Percentiles rank a stretch among this genome's conserved stretches.
phyloP scores from a whole-genome alignment of 805 yeast species.

The Barnettozyma californica region DNA sequence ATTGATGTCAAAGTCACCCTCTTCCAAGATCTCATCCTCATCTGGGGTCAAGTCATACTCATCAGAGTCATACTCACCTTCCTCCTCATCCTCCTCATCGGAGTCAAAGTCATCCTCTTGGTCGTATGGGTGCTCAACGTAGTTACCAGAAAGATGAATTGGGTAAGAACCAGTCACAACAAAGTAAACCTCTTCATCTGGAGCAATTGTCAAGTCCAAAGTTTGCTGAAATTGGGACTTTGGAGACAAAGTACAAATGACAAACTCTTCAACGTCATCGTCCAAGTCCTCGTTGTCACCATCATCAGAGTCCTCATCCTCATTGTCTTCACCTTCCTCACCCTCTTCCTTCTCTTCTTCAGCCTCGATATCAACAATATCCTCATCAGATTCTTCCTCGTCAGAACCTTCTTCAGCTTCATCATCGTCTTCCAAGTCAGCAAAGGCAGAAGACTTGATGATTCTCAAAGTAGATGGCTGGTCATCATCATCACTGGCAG shows the following conservation, averaged over 20 bases:
- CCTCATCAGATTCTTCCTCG: slow-evolving; percentile 28
- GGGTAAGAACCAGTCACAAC: slow-evolving; percentile 96
- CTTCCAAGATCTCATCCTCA: slow-evolving; percentile 57
- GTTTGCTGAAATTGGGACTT: slow-evolving; percentile 81
- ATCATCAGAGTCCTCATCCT: slow-evolving; percentile 46
- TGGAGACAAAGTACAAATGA: slow-evolving; percentile 89
- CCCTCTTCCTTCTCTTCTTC: slow-evolving; percentile 37
- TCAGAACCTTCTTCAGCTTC: slow-evolving; percentile 30
- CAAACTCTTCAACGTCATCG: slow-evolving; percentile 76
- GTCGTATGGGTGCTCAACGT: slow-evolving; percentile 89
- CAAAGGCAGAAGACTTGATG: slow-evolving; percentile 55
- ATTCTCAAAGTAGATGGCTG: slow-evolving; percentile 88
- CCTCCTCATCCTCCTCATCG: slow-evolving; percentile 46
- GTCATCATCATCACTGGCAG: slow-evolving; percentile 70
- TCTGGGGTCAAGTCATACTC: slow-evolving; percentile 71
- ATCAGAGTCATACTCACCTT: slow-evolving; percentile 27
- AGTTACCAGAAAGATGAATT: slow-evolving; percentile 90
- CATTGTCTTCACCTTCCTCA: slow-evolving; percentile 42
- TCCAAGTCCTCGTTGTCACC: slow-evolving; percentile 34
- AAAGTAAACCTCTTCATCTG: slow-evolving; percentile 91
- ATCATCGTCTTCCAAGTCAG: slow-evolving; percentile 43
- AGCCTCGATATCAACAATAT: slow-evolving; percentile 28
- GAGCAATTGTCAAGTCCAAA: slow-evolving; percentile 81
- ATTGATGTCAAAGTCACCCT: slow-evolving; percentile 35
- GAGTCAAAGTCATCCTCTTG: slow-evolving; percentile 42